Base-by-base conservation (phyloP, 768 basidiomycete genomes). In the Austroboletus eburneus region DNA sequence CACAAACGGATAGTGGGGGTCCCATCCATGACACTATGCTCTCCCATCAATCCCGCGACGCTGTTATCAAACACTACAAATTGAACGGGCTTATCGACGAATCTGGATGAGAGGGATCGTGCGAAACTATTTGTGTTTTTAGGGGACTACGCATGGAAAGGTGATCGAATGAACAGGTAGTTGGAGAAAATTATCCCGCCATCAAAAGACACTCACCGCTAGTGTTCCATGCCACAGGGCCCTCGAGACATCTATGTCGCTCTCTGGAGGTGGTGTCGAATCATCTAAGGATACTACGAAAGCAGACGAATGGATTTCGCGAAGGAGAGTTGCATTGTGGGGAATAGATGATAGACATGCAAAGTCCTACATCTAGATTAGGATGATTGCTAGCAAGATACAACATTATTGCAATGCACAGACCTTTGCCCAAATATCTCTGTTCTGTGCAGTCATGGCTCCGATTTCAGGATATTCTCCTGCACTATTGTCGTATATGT, bases 21-120 rank as follows among this genome's bases (percentile, higher is more conserved):
- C 29, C 90, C 90, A 57, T 92, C 90, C 90, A 92, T 92, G 48
- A 88, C 73, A 16, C 87, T 89, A 63, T 92, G 94, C 65, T 97
- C 94, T 38, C 94, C 94, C 79, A 95, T 87, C 57, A 96, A 68
- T 5, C 92, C 94, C 2, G 90, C 85, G 40, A 79, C 72, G 12
- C 74, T 80, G 52, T 91, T 88, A 63, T 90, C 88, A 58, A 82
- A 91, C 5, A 97, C 79, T 48, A 96, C 78, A 62, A 92, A 83
- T 63, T 97, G 80, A 47, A 81, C 64, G 9, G 94, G 93, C 67
- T 96, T 97, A 69, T 97, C 94, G 39, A 91, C 81, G 83, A 86
- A 90, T 35, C 87, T 80, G 50, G 85, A 87, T 30, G 77, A 76
- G 17, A 90, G 73, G n/a, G 83, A 83, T 8, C 61, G 57, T 17